A percentile compares a stretch with the other conserved stretches of the same genome.
These are phyloP conservation scores for Yamadazyma sp. DNA, from an alignment of 805 yeast genomes.

Conservation along the genomic window DNA sequence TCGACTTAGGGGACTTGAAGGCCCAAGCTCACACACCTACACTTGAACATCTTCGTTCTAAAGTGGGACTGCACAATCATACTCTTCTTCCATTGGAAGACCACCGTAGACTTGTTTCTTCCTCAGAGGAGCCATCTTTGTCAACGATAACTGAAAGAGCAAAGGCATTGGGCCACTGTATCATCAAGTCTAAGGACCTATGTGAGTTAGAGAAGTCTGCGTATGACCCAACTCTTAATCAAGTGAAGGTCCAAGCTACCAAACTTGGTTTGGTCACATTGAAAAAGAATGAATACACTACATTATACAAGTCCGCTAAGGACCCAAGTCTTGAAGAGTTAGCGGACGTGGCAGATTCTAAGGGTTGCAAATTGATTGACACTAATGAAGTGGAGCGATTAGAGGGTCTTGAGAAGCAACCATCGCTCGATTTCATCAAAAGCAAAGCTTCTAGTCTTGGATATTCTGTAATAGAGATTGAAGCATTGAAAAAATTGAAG, in stretches of 20 bases:
- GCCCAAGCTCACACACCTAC: slow-evolving; percentile 24
- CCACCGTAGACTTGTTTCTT: slow-evolving; percentile 13
- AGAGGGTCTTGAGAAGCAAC: slow-evolving; percentile 5
- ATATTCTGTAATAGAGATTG: slow-evolving; percentile 5
- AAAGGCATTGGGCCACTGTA: slow-evolving; percentile 14
- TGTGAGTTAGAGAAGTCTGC: slow-evolving; percentile 23
- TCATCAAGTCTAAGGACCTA: slow-evolving; percentile 17
- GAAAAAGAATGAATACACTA: slow-evolving; percentile 31
- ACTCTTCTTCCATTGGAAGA: slow-evolving; percentile 17
- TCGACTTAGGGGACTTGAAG: slow-evolving; percentile 16
- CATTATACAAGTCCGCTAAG: slow-evolving; percentile 26
- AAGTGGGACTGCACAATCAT: slow-evolving; percentile 12
- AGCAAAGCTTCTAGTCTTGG: slow-evolving; percentile 8
- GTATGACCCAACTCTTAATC: slow-evolving; percentile 33
- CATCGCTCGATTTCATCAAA: slow-evolving; percentile 11
- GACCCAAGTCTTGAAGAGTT: slow-evolving; percentile 30
- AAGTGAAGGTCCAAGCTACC: slow-evolving; percentile 36
- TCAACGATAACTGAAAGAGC: slow-evolving; percentile 18
- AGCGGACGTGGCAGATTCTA: slow-evolving; percentile 16
- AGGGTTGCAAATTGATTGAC: slow-evolving; percentile 15
- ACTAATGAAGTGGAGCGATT: slow-evolving; percentile 14
- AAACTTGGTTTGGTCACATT: slow-evolving; percentile 33
- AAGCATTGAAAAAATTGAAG: slow-evolving; percentile 24
- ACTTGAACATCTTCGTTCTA: slow-evolving; percentile 12
- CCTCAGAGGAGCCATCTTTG: slow-evolving; percentile 21